These are phyloP conservation scores for Elsinoe necatrix DNA, from an alignment of 2,329 filamentous ascomycete genomes.

Conservation along the genomic window DNA sequence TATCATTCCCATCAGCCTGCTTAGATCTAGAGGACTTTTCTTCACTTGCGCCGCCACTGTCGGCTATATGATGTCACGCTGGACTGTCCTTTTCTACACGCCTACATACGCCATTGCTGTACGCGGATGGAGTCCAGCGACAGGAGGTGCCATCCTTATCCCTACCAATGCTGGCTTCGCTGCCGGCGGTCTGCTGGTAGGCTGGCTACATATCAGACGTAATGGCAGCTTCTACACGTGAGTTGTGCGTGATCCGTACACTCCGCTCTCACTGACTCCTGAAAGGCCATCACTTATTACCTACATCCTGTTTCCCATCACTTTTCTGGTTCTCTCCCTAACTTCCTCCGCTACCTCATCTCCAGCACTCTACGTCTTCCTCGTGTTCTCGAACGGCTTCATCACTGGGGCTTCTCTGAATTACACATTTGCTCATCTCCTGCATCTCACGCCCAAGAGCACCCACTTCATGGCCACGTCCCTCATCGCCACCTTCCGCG, in stretches of 20 bases:
- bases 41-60: conserved; percentile 67
- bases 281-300: conserved; percentile 46
- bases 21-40: conserved; percentile 61
- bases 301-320: conserved; percentile 53
- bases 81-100: conserved; percentile 71
- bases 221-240: conserved; percentile 59
- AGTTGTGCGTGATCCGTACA: conserved; percentile 15
- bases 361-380: conserved; percentile 46
- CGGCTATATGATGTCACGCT: conserved; percentile 71
- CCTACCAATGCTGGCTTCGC: conserved; percentile 78
- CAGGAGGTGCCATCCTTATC: conserved; percentile 66
- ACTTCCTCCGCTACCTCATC: conserved; percentile 48
- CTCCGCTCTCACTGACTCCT: not conserved
- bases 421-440: conserved; percentile 70
- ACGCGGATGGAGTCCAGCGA: conserved; percentile 58
- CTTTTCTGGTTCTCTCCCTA: conserved; percentile 49
- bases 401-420: conserved; percentile 65
- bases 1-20: conserved; percentile 63
- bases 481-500: conserved; percentile 68
- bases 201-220: conserved; percentile 66
- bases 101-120: conserved; percentile 74
- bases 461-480: conserved; percentile 70
- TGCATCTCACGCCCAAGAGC: conserved; percentile 59
- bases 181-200: conserved; percentile 61
- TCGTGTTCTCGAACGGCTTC: conserved; percentile 63